Evolutionary conservation across 305 asterid species (phyloP).

Genomic region (Euphrasia arctica): DNA sequence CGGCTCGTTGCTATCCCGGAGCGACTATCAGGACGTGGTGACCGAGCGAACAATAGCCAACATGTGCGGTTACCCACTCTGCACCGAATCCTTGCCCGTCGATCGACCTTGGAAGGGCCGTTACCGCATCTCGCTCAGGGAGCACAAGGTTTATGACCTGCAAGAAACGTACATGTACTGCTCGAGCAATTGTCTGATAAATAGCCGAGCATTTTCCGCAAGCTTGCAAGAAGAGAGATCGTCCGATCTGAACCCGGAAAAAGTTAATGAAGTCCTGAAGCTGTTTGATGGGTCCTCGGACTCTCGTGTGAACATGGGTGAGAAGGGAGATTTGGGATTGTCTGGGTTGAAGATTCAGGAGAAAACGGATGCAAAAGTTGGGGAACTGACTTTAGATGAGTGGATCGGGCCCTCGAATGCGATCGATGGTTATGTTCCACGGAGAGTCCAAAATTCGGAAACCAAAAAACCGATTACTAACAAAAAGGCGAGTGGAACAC

Average conservation of each 20-base stretch:
- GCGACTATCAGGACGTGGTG: constrained; percentile 80
- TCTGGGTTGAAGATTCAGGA: constrained; percentile 69
- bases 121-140: constrained; percentile 78
- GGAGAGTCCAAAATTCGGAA: constrained; percentile 35
- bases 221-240: constrained; percentile 66
- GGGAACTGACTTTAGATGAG: constrained; percentile 70
- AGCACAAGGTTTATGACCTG: constrained; percentile 88
- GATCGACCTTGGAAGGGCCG: constrained; percentile 68
- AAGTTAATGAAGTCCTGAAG: constrained; percentile 50
- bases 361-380: constrained; percentile 43
- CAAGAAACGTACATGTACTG: constrained; percentile 86
- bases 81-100: constrained; percentile 52
- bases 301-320: constrained; percentile 42
- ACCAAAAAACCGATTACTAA: constrained; percentile 25
- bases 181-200: constrained; percentile 63
- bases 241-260: constrained; percentile 46
- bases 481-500: constrained; percentile 35
- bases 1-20: constrained; percentile 59
- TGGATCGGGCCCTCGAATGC: constrained; percentile 93
- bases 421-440: constrained; percentile 92
- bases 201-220: constrained; percentile 60
- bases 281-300: constrained; percentile 47
- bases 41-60: constrained; percentile 66
- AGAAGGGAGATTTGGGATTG: constrained; percentile 48
- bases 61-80: constrained; percentile 81